phyloP scores from a whole-genome alignment of 73 alveolate species.

The Tetrahymena borealis region DNA sequence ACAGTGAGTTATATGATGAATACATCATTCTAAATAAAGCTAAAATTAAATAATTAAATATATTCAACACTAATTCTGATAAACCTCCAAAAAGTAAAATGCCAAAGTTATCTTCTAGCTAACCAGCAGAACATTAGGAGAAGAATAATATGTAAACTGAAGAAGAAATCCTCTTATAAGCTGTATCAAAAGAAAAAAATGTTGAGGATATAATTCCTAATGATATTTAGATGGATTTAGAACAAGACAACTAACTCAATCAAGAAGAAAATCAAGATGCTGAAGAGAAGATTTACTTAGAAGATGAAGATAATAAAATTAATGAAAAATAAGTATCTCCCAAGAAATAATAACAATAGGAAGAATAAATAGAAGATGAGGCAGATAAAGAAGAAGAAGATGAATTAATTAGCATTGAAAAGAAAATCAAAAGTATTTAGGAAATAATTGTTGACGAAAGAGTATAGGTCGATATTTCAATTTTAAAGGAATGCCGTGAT shows the following conservation, averaged over 20 bases:
- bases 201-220: not conserved
- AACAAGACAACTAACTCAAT: not conserved
- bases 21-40: not conserved
- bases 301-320: not conserved
- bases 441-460: not conserved
- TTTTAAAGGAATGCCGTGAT: not conserved
- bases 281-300: not conserved
- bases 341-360: not conserved
- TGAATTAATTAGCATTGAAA: not conserved
- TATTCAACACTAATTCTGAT: not conserved
- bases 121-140: not conserved
- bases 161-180: not conserved
- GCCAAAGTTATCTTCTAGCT: not conserved
- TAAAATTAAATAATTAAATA: not conserved
- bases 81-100: not conserved
- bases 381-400: not conserved
- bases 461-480: not conserved
- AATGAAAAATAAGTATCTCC: not conserved
- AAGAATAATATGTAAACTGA: not conserved
- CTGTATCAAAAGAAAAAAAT: not conserved
- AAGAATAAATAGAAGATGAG: not conserved
- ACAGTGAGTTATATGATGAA: not conserved
- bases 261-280: not conserved
- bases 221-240: not conserved
- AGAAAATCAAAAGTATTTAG: not conserved